phyloP scores from a whole-genome alignment of 352 stramenopile species.

The Phytophthora syringae region DNA sequence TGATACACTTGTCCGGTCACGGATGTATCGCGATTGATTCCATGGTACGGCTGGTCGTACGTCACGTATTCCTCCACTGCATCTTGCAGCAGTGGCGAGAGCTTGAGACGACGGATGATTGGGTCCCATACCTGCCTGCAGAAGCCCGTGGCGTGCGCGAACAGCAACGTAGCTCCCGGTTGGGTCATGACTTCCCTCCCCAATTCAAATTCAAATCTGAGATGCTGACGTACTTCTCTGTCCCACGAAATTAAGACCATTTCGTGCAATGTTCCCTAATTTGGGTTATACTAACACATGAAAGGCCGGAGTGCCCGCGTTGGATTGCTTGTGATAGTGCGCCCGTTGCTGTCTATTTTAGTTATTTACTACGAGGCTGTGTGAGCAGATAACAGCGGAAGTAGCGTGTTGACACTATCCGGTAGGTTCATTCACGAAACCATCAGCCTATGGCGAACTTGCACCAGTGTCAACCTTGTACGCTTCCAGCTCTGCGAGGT shows the following conservation, averaged over 20 bases:
- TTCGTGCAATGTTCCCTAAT: too few species aligned
- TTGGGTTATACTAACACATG: too few species aligned
- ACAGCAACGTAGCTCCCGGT: slow-evolving; percentile 46
- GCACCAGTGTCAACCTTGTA: background rate
- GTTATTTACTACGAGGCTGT: too few species aligned
- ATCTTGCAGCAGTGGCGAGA: slow-evolving; percentile 37
- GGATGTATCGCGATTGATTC: slow-evolving; percentile 33
- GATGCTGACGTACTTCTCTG: too few species aligned
- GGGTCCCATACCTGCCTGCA: slow-evolving; percentile 61
- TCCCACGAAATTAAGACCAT: too few species aligned
- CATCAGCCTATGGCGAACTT: background rate
- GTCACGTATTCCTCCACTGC: slow-evolving; percentile 27
- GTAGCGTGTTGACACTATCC: too few species aligned
- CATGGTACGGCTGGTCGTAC: slow-evolving; percentile 40
- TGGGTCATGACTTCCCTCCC: slow-evolving; percentile 17
- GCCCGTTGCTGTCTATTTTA: too few species aligned
- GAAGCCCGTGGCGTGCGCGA: slow-evolving; percentile 61
- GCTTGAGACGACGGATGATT: slow-evolving; percentile 42
- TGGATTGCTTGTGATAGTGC: too few species aligned
- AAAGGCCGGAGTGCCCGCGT: too few species aligned
- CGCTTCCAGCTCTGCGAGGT: slow-evolving; percentile 36
- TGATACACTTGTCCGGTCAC: slow-evolving; percentile 25
- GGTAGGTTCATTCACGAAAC: too few species aligned
- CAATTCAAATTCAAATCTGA: slow-evolving; percentile 16
- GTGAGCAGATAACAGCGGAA: too few species aligned